A percentile compares a stretch with the other conserved stretches of the same genome.
Evolutionary conservation across 129 eudicot genomes (phyloP).

Genomic region (Saposhnikovia divaricata): DNA sequence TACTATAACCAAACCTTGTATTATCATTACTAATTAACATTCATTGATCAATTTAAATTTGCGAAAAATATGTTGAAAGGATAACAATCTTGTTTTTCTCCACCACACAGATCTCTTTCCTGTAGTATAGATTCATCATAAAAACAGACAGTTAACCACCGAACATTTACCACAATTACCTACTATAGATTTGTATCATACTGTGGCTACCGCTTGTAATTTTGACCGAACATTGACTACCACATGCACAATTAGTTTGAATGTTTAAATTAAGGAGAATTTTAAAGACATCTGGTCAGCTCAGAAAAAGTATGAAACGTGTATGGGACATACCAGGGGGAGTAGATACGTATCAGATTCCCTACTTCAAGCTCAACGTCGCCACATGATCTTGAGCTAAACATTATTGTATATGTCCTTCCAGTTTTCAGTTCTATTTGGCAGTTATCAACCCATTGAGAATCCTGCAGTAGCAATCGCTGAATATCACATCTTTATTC

Average conservation of each 20-base stretch:
- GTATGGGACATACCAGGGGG: constrained; percentile 56
- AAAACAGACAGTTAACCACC: not conserved
- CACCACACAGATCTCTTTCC: constrained; percentile 59
- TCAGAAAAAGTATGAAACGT: not conserved
- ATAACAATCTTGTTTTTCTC: constrained; percentile 36
- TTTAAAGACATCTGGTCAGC: not conserved
- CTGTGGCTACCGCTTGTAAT: not conserved
- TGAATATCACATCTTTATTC: not conserved
- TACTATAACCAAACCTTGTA: not conserved
- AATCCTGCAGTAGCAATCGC: constrained; percentile 31
- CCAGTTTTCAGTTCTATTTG: constrained; percentile 16
- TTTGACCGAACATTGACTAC: not conserved
- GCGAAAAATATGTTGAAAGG: constrained; percentile 54
- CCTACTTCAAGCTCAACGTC: constrained; percentile 83
- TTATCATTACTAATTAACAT: not conserved
- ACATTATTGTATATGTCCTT: constrained; percentile 38
- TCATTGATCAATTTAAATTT: constrained; percentile 31
- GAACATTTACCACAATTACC: not conserved
- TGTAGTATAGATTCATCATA: constrained; percentile 17
- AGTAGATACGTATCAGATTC: constrained; percentile 47
- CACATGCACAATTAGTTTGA: not conserved
- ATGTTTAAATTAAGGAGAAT: not conserved
- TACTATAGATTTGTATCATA: not conserved
- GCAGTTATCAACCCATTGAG: constrained; percentile 19
- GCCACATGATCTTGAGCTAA: constrained; percentile 55